A percentile compares a stretch with the other conserved stretches of the same genome.
Evolutionary conservation across 2,329 filamentous ascomycete genomes (phyloP).

Genomic region (Aspergillus quadrilineatus): DNA sequence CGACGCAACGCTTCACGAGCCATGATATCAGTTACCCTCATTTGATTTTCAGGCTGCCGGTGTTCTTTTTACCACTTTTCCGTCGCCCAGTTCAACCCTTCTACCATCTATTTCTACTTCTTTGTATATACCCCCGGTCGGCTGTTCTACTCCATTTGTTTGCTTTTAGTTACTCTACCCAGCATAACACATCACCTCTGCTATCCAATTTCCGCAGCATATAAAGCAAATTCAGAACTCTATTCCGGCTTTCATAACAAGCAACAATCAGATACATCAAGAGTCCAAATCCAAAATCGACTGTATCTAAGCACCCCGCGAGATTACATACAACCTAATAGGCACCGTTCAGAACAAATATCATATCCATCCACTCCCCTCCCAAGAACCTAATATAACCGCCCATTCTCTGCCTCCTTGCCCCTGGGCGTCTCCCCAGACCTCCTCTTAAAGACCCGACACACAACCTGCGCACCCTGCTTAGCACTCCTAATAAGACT

Average conservation of each 20-base stretch:
- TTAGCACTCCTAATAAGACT: slow-evolving; percentile 26
- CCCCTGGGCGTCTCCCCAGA: slow-evolving; percentile 31
- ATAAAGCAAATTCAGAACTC: no score
- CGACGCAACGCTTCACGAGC: not conserved
- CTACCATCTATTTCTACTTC: not conserved
- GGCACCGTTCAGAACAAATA: no score
- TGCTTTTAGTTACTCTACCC: no score
- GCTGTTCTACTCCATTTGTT: not conserved
- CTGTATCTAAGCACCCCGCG: no score
- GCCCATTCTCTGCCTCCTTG: slow-evolving; percentile 32
- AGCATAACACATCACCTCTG: no score
- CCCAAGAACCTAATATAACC: slow-evolving; percentile 16
- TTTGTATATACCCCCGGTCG: not conserved
- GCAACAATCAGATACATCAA: no score
- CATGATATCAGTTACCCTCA: not conserved
- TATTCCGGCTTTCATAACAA: no score
- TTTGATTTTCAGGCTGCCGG: not conserved
- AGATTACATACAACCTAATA: not conserved
- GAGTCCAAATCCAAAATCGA: no score
- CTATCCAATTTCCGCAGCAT: no score
- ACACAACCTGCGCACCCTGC: slow-evolving; percentile 23
- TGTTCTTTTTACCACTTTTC: slow-evolving; percentile 1
- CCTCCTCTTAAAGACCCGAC: slow-evolving; percentile 33
- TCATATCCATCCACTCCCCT: no score
- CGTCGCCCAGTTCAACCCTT: slow-evolving; percentile 24